phyloP scores from a whole-genome alignment of 164 flowering plant species.

The Vitis labrusca region DNA sequence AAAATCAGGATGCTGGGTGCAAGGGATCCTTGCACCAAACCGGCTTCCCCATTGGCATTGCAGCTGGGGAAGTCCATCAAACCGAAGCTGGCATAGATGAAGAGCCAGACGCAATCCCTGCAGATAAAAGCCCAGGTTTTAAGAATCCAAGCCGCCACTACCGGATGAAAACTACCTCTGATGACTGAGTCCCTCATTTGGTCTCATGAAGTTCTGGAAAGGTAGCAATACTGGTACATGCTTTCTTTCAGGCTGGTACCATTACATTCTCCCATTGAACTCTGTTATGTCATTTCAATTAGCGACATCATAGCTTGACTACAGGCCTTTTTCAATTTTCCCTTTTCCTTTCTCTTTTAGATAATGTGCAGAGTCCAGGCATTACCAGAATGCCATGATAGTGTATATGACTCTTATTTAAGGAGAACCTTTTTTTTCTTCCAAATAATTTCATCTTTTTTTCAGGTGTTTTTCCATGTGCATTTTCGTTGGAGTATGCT shows the following conservation, averaged over 20 bases:
- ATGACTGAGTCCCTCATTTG: neutral
- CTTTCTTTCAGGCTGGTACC: neutral
- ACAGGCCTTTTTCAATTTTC: neutral
- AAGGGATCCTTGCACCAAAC: neutral
- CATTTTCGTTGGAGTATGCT: neutral
- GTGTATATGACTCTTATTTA: neutral
- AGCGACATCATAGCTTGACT: neutral
- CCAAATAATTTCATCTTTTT: neutral
- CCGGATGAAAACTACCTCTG: neutral
- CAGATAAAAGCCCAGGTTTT: neutral
- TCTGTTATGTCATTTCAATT: neutral
- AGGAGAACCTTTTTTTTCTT: neutral
- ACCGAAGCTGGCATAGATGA: neutral
- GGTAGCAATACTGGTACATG: neutral
- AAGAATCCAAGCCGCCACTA: conserved; percentile 1
- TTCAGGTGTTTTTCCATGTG: too few relatives aligned
- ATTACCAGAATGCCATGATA: too few relatives aligned
- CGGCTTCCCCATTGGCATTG: neutral
- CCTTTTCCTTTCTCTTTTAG: too few relatives aligned
- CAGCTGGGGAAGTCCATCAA: neutral
- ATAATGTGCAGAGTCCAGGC: too few relatives aligned
- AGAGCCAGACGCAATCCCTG: neutral
- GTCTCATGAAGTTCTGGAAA: neutral
- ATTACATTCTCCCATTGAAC: neutral
- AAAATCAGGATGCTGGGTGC: neutral